Percentiles rank a stretch among this genome's conserved stretches.
Evolutionary conservation across 805 yeast species (phyloP).

Genomic region (Spathaspora girioi): DNA sequence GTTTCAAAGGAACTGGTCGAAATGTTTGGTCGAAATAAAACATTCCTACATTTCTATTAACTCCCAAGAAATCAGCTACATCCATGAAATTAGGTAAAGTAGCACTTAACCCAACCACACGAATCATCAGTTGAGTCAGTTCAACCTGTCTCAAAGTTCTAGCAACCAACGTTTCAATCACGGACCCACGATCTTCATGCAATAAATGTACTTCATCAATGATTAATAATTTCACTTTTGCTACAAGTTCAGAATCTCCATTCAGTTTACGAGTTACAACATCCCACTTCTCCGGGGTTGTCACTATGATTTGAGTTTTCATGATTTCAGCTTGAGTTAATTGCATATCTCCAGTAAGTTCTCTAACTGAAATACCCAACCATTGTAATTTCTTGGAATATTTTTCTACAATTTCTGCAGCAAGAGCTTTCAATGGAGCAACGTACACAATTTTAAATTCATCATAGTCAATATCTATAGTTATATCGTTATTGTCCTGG

Average conservation of each 20-base stretch:
- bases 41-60: constrained; percentile 86
- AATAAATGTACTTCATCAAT: constrained; percentile 96
- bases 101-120: constrained; percentile 93
- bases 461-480: constrained; percentile 68
- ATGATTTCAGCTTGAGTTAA: constrained; percentile 72
- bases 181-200: constrained; percentile 98
- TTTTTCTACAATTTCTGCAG: constrained; percentile 95
- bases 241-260: constrained; percentile 82
- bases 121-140: constrained; percentile 85
- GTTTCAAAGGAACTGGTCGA: constrained; percentile 91
- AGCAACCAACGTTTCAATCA: constrained; percentile 91
- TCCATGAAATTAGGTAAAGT: constrained; percentile 88
- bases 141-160: constrained; percentile 94
- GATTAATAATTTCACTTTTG: constrained; percentile 79
- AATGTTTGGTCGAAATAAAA: constrained; percentile 91
- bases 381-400: constrained; percentile 72
- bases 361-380: constrained; percentile 84
- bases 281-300: constrained; percentile 99
- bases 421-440: constrained; percentile 92
- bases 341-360: constrained; percentile 86
- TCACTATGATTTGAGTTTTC: constrained; percentile 77
- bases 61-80: constrained; percentile 93
- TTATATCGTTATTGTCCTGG: constrained; percentile 40
- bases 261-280: constrained; percentile 91
- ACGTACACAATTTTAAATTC: constrained; percentile 88